These are phyloP conservation scores for Saturnispora gosingensis DNA, from an alignment of 805 yeast species.

Conservation along the genomic window DNA sequence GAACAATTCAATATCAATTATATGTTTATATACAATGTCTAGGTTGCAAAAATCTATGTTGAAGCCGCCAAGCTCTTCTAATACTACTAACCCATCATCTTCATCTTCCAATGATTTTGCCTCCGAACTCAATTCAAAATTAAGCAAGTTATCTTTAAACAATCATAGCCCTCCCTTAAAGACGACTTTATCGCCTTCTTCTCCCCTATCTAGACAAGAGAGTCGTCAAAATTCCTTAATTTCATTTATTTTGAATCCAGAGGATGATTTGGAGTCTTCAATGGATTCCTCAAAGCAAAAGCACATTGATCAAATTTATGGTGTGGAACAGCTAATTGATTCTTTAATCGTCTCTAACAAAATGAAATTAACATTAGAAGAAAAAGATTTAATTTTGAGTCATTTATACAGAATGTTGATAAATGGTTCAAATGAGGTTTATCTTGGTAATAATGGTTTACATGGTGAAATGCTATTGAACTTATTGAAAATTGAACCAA, in stretches of 20 bases:
- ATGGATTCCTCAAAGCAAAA: background rate
- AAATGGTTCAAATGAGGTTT: conserved; percentile 26
- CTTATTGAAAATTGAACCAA: conserved; percentile 4
- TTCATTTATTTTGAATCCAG: conserved; percentile 17
- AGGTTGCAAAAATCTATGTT: conserved; percentile 9
- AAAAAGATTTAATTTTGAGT: conserved; percentile 41
- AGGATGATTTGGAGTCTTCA: conserved; percentile 5
- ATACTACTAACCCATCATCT: background rate
- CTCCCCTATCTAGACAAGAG: conserved; percentile 16
- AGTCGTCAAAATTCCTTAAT: conserved; percentile 23
- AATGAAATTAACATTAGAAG: conserved; percentile 36
- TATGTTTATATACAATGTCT: conserved; percentile 5
- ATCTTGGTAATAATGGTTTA: conserved; percentile 12
- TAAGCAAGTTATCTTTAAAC: conserved; percentile 4
- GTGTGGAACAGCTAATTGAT: conserved; percentile 37
- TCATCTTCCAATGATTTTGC: conserved; percentile 4
- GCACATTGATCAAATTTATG: conserved; percentile 13
- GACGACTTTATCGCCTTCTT: conserved; percentile 6
- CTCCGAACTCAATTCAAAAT: conserved; percentile 3
- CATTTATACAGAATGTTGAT: conserved; percentile 41
- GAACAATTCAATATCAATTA: background rate
- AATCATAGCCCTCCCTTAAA: background rate
- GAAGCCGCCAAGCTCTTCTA: background rate
- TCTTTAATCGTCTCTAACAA: conserved; percentile 22
- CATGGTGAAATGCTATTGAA: conserved; percentile 9